Base-by-base conservation (phyloP, 2,329 filamentous ascomycete genomes). In the Verticillium albo-atrum region DNA sequence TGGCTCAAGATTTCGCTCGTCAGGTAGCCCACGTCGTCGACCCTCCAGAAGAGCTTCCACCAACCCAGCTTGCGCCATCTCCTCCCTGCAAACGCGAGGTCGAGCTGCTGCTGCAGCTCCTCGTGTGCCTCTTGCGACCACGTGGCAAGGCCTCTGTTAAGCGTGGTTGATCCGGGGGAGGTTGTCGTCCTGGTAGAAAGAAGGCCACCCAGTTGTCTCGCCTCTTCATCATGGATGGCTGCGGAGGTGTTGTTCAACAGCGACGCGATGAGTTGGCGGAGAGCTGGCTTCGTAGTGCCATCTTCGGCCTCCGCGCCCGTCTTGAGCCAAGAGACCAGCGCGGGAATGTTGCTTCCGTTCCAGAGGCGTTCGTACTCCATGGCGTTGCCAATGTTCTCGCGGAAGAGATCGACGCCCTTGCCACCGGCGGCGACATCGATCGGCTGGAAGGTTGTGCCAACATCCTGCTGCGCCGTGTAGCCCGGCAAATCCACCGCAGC, bases 21-120 rank as follows among this genome's bases (percentile, higher is more conserved):
- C 58, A 97, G 87, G 82, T 94, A 89, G 3, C 87, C 86, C 12
- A 97, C 91, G 68, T 97, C 94, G 70, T 98, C 94, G 26, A 95
- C 92, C 23, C 92, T 87, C 92, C 92, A 97, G 70, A 97, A 92
- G 0, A 98, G 82, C 72, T 96, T 96, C 89, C 92, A 97, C 93
- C 94, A 98, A 17, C 87, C 83, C 4, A 97, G 79, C 63, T 90
- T 89, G 27, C 86, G 84, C 94, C 94, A 97, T 42, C 87, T 81
- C 20, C 78, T 81, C n/a, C 90, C 87, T 0, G 83, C 79, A 66
- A 97, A 94, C 0, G 91, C 92, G 52, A 85, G 76, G 64, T 94
- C 89, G 2, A 97, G 84, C 66, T 92, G 84, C 56, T 89, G 83
- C 63, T 92, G 90, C 7, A 98, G 82, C 73, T 98, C 94, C 1